Conservation (phyloP, 345 rosid genomes). For the Dimocarpus longan region DNA sequence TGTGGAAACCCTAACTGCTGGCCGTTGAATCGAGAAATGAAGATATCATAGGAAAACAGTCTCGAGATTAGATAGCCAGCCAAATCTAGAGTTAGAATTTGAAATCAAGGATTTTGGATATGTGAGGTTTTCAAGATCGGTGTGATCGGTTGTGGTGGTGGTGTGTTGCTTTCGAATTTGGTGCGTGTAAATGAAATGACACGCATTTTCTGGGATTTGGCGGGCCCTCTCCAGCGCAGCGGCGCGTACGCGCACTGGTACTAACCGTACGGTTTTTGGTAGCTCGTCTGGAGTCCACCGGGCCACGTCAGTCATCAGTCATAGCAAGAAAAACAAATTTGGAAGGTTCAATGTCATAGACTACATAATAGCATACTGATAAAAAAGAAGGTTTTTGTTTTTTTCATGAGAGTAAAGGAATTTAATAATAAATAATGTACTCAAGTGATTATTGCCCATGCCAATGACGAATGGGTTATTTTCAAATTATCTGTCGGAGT, state of each 20-base stretch:
- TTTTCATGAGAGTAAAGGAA: too few relatives aligned
- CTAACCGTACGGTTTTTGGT: slow-evolving; percentile 6
- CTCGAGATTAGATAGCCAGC: background rate
- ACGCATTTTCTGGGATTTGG: slow-evolving; percentile 21
- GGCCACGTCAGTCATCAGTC: background rate
- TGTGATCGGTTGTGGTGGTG: background rate
- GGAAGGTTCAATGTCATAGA: too few relatives aligned
- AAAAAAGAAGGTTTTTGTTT: too few relatives aligned
- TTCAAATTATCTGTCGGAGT: too few relatives aligned
- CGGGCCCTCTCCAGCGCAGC: slow-evolving; percentile 14
- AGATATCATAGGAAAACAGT: background rate
- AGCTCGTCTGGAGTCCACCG: background rate
- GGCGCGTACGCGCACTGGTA: slow-evolving; percentile 13
- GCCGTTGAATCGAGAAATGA: background rate
- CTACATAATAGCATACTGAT: too few relatives aligned
- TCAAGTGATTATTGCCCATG: too few relatives aligned
- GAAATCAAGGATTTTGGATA: background rate
- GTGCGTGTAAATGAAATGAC: background rate
- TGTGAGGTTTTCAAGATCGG: background rate
- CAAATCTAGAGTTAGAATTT: slow-evolving; percentile 7
- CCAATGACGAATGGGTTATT: too few relatives aligned
- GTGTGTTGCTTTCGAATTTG: slow-evolving; percentile 14
- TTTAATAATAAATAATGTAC: too few relatives aligned
- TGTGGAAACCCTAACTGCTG: slow-evolving; percentile 6
- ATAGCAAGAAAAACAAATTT: background rate